These are phyloP conservation scores for Amanita brunnescens DNA, from an alignment of 768 basidiomycete genomes.

Conservation along the genomic window DNA sequence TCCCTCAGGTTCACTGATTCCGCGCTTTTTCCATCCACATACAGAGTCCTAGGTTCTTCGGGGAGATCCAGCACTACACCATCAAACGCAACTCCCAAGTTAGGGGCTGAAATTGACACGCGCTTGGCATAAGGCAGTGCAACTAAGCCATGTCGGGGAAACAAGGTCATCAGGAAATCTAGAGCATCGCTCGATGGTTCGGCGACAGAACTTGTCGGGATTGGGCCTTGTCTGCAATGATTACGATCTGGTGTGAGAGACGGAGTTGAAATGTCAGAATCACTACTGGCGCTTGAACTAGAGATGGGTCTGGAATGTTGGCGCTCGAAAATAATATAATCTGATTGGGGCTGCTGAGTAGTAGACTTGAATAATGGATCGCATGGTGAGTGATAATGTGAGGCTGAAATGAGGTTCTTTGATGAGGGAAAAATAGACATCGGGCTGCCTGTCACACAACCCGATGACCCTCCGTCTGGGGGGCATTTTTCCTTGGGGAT, in stretches of 20 bases:
- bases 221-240: slow-evolving; percentile 24
- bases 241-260: slow-evolving; percentile 72
- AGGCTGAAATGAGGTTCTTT: slow-evolving; percentile 6
- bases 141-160: slow-evolving; percentile 61
- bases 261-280: slow-evolving; percentile 53
- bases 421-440: slow-evolving; percentile 37
- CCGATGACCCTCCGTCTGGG: slow-evolving; percentile 91
- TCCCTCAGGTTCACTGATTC: slow-evolving; percentile 73
- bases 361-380: slow-evolving; percentile 14
- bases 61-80: slow-evolving; percentile 73
- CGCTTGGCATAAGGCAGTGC: slow-evolving; percentile 68
- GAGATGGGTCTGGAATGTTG: slow-evolving; percentile 20
- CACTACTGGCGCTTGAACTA: slow-evolving; percentile 29
- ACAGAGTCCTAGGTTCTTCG: slow-evolving; percentile 64
- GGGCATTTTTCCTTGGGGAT: slow-evolving; percentile 85
- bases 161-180: slow-evolving; percentile 71
- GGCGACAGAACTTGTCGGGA: slow-evolving; percentile 29
- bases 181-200: slow-evolving; percentile 52
- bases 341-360: slow-evolving; percentile 9
- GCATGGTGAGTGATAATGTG: slow-evolving; percentile 16
- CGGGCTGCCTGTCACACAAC: slow-evolving; percentile 91
- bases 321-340: slow-evolving; percentile 2
- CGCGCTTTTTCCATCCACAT: slow-evolving; percentile 79
- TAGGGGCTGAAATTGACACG: slow-evolving; percentile 63
- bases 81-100: slow-evolving; percentile 61